These are phyloP conservation scores for Phytophthora idaei DNA, from an alignment of 352 stramenopile species.

Conservation along the genomic window DNA sequence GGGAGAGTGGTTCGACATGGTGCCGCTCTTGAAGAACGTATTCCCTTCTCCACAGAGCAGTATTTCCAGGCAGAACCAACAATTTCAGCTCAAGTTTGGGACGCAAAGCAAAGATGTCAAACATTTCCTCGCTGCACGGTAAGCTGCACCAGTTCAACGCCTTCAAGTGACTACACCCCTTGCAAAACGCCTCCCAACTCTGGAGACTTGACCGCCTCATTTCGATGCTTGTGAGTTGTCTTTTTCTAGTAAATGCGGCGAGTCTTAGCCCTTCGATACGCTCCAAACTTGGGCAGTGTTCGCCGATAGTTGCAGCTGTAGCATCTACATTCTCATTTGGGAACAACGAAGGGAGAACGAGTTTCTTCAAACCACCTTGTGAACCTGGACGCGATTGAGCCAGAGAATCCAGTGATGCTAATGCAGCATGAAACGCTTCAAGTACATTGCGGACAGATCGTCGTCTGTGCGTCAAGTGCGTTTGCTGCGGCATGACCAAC, in stretches of 20 bases:
- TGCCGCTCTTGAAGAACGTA: conserved; percentile 38
- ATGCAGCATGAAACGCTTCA: no score
- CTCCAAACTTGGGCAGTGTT: conserved; percentile 24
- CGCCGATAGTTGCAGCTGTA: neutral
- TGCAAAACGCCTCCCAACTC: conserved; percentile 39
- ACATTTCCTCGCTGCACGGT: conserved; percentile 43
- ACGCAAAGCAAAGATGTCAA: conserved; percentile 31
- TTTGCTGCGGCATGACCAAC: no score
- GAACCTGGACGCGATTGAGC: no score
- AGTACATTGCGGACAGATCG: no score
- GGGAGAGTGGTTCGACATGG: conserved; percentile 25
- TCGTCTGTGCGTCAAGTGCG: no score
- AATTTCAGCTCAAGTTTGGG: conserved; percentile 8
- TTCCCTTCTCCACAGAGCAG: conserved; percentile 38
- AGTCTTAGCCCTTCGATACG: conserved; percentile 34
- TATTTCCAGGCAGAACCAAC: conserved; percentile 38
- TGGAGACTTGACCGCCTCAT: conserved; percentile 30
- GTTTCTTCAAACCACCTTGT: no score
- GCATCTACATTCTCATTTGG: neutral
- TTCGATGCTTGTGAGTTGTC: conserved; percentile 33
- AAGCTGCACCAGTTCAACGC: conserved; percentile 40
- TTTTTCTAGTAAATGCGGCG: conserved; percentile 30
- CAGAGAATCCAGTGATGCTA: no score
- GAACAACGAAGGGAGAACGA: no score
- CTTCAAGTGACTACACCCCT: conserved; percentile 26